phyloP scores from a whole-genome alignment of 495 filamentous ascomycete genomes.

The Chaetomium cochliodes region DNA sequence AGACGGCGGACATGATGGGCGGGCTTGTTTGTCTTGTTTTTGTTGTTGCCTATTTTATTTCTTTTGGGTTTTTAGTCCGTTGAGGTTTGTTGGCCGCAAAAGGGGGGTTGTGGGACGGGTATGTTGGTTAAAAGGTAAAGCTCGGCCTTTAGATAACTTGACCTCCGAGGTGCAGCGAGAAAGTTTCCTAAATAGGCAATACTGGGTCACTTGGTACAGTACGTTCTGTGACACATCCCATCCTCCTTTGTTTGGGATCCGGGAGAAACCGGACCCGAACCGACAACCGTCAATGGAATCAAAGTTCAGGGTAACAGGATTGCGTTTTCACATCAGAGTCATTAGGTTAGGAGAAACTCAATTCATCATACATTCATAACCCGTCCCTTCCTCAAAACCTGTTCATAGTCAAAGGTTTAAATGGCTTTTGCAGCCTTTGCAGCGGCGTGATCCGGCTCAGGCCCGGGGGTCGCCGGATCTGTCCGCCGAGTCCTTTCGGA shows the following conservation, averaged over 20 bases:
- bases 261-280: slow-evolving; percentile 7
- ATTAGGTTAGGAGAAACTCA: neutral
- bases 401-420: slow-evolving; percentile 49
- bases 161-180: no score
- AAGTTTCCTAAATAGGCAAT: neutral
- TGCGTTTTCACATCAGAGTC: no score
- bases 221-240: neutral
- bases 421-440: slow-evolving; percentile 46
- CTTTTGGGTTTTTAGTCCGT: neutral
- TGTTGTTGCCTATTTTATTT: neutral
- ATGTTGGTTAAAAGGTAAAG: neutral
- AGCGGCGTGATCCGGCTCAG: slow-evolving; percentile 41
- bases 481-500: slow-evolving; percentile 33
- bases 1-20: neutral
- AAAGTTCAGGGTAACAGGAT: neutral
- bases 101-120: neutral
- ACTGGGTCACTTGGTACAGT: neutral
- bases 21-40: neutral
- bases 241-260: neutral
- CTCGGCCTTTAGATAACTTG: neutral
- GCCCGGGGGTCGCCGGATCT: slow-evolving; percentile 36
- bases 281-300: neutral
- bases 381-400: slow-evolving; percentile 16
- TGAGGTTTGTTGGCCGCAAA: neutral
- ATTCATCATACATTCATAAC: slow-evolving; percentile 5